Base-by-base conservation (phyloP, 2,329 filamentous ascomycete genomes). In the Monosporascus sp. region DNA sequence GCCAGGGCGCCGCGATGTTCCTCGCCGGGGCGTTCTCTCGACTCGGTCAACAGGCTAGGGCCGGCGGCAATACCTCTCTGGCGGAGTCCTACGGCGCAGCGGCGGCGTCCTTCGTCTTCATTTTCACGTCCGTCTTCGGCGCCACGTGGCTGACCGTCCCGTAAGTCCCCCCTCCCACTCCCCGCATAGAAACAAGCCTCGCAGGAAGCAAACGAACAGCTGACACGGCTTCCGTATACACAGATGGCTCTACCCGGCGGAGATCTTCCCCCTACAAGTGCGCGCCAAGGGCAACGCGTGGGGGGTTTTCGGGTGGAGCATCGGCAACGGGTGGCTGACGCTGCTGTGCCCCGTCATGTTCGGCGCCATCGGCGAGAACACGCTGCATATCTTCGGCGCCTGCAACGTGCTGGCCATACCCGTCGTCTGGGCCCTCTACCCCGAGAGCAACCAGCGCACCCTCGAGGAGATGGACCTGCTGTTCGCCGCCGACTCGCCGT, bases 401-500 rank as follows among this genome's bases (percentile, higher is more conserved):
- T 81, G 79, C 63, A 90, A 89, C 62, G 69, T 83, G 8, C 67
- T 88, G 31, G 78, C 80, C 1, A 84, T 90, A 5, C 79, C 84
- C 0, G 81, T 89, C 69, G 83, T 89, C 0, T 91, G 85, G 83
- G 84, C 84, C 0, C 63, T 91, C 0, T 90, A 89, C 53, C 88
- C 87, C 0, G 88, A 90, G 65, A 88, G 83, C 3, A 89, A 85
- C 63, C 84, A 88, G 65, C 79, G 87, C 0, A 90, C 86, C 0
- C 72, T 90, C 0, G 88, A 90, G 62, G 87, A 90, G 63, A 90
- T 90, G 74, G 83, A 91, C 55, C 69, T 90, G 0, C 69, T 90
- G 0, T 90, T 91, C 59, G 84, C 86, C 0, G 78, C 83, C 1
- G 75, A 84, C 18, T 84, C 77, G 0, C 81, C 82, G 4, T 90